A percentile compares a stretch with the other conserved stretches of the same genome.
Conservation (phyloP, 441 rosid species). For the Pelargonium cotyledonis region DNA sequence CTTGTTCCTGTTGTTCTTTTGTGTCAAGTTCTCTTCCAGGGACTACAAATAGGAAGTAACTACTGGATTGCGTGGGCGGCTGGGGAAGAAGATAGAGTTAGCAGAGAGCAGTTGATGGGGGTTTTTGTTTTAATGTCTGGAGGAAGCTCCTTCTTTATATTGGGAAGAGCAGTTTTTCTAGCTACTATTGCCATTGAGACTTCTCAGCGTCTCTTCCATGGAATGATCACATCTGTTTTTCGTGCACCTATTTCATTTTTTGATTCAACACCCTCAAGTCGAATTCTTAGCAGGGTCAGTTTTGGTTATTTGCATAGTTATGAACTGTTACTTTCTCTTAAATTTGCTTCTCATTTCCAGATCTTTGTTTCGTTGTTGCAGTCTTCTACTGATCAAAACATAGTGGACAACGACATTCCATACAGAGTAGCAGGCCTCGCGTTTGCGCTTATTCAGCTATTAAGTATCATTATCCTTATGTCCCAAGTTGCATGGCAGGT, state of each 20-base stretch:
- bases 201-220: constrained; percentile 41
- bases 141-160: constrained; percentile 51
- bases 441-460: constrained; percentile 57
- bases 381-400: constrained; percentile 62
- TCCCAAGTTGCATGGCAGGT: constrained; percentile 56
- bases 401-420: constrained; percentile 61
- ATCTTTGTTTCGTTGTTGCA: constrained; percentile 17
- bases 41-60: constrained; percentile 77
- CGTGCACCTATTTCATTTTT: constrained; percentile 59
- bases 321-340: background rate
- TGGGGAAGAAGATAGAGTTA: constrained; percentile 36
- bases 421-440: constrained; percentile 60
- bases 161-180: constrained; percentile 53
- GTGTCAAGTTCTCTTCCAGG: constrained; percentile 82
- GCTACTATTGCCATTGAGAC: constrained; percentile 53
- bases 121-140: constrained; percentile 42
- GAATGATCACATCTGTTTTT: constrained; percentile 48
- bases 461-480: constrained; percentile 51
- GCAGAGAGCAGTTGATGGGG: constrained; percentile 34
- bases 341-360: background rate
- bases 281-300: constrained; percentile 56
- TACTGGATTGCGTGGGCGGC: constrained; percentile 98
- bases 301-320: background rate
- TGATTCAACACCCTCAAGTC: constrained; percentile 55
- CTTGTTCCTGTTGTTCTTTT: constrained; percentile 68